Percentiles rank a stretch among this genome's conserved stretches.
These are phyloP conservation scores for Takashimella tepidaria DNA, from an alignment of 1,284 basidiomycete genomes.

Conservation along the genomic window DNA sequence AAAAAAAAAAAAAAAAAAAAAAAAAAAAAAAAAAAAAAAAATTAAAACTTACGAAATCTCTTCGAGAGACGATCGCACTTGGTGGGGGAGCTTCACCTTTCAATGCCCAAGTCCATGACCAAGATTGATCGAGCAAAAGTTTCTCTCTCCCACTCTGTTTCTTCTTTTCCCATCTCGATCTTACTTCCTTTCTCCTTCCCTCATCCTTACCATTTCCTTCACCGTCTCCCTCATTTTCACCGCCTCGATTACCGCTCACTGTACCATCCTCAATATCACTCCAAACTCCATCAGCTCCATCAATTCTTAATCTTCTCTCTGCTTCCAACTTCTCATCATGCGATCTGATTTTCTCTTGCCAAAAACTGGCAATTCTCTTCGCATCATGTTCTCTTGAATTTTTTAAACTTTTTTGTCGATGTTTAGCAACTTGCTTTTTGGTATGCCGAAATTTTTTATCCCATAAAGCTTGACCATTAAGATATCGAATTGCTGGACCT, in stretches of 20 bases:
- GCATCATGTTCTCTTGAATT: conserved; percentile 30
- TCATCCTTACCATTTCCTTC: conserved; percentile 10
- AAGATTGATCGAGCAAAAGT: conserved; percentile 27
- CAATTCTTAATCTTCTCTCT: not conserved
- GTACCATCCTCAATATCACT: conserved; percentile 5
- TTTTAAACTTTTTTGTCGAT: conserved; percentile 39
- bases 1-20: too few species aligned
- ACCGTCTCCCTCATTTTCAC: not conserved
- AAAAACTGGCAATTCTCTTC: not conserved
- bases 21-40: too few species aligned
- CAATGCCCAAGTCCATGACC: conserved; percentile 45
- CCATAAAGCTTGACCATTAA: conserved; percentile 46
- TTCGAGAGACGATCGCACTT: conserved; percentile 40
- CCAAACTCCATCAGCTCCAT: conserved; percentile 3
- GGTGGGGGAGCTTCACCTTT: conserved; percentile 48
- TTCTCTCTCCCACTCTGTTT: conserved; percentile 4
- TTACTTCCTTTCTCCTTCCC: not conserved
- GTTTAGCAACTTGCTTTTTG: conserved; percentile 33
- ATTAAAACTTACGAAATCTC: conserved; percentile 42
- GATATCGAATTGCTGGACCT: conserved; percentile 47
- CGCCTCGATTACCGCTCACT: not conserved
- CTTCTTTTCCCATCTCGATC: conserved; percentile 4
- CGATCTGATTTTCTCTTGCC: not conserved
- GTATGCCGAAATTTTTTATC: conserved; percentile 40
- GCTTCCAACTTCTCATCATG: conserved; percentile 1